phyloP scores from a whole-genome alignment of 2,329 filamentous ascomycete species.

The Cyanodermella asteris region DNA sequence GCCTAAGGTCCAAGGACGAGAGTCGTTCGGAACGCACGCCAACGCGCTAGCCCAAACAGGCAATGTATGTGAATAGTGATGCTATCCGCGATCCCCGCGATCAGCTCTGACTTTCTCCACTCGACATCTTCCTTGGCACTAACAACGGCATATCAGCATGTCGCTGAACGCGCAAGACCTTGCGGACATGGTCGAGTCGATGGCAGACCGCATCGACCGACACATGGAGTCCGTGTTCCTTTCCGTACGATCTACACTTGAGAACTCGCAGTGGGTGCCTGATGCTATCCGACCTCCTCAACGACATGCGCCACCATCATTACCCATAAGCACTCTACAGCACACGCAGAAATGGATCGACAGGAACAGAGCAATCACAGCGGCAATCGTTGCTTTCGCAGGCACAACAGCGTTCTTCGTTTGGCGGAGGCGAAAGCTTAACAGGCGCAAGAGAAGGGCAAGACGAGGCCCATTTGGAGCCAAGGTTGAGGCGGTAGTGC shows the following conservation, averaged over 20 bases:
- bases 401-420: conserved; percentile 40
- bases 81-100: neutral
- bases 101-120: neutral
- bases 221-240: conserved; percentile 58
- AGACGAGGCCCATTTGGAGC: conserved; percentile 63
- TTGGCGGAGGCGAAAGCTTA: conserved; percentile 36
- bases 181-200: conserved; percentile 49
- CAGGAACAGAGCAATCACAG: conserved; percentile 50
- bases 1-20: too few relatives aligned
- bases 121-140: conserved; percentile 5
- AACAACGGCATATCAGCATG: too few relatives aligned
- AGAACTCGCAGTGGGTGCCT: conserved; percentile 13
- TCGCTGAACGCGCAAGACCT: conserved; percentile 61
- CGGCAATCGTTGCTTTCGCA: conserved; percentile 46
- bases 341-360: conserved; percentile 48
- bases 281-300: conserved; percentile 11
- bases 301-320: conserved; percentile 19
- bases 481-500: conserved; percentile 64
- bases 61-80: too few relatives aligned
- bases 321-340: conserved; percentile 26
- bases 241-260: conserved; percentile 42
- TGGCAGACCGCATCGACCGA: conserved; percentile 29
- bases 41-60: too few relatives aligned
- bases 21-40: too few relatives aligned
- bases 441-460: conserved; percentile 47